These are phyloP conservation scores for Colletotrichum endophyticum DNA, from an alignment of 2,329 filamentous ascomycete species.

Conservation along the genomic window DNA sequence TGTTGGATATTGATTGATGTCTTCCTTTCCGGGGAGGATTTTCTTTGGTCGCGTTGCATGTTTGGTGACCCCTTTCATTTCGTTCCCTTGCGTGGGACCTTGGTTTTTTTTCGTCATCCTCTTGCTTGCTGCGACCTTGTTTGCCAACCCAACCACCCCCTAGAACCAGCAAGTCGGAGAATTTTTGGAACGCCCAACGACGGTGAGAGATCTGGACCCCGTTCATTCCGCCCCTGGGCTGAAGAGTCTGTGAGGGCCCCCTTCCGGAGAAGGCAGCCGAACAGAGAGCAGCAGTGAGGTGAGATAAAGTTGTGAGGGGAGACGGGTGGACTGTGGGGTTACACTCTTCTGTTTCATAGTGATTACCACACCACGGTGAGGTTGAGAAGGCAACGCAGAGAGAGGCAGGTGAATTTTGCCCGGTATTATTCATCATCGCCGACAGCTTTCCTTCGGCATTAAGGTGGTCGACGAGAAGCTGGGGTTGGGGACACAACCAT, in stretches of 20 bases:
- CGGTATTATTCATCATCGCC: neutral
- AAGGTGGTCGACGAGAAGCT: neutral
- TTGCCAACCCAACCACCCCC: neutral
- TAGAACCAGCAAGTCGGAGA: neutral
- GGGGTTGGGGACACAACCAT: neutral
- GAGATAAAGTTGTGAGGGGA: neutral
- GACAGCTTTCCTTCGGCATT: neutral
- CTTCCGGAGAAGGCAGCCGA: neutral
- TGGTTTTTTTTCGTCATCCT: neutral
- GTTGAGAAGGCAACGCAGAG: neutral
- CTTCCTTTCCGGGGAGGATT: neutral
- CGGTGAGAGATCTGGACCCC: neutral
- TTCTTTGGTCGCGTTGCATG: neutral
- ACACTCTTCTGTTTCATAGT: neutral
- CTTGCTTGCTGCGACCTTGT: neutral
- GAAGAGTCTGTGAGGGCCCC: neutral
- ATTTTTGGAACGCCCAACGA: neutral
- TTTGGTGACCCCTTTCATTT: neutral
- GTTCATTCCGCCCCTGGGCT: neutral
- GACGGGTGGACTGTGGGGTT: neutral
- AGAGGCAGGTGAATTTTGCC: neutral
- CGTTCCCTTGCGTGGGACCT: neutral
- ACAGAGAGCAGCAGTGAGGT: neutral
- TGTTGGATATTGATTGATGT: neutral
- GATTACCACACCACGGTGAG: neutral